phyloP scores from a whole-genome alignment of 139 green algal species.

The Auxenochlorella pyrenoidosa region DNA sequence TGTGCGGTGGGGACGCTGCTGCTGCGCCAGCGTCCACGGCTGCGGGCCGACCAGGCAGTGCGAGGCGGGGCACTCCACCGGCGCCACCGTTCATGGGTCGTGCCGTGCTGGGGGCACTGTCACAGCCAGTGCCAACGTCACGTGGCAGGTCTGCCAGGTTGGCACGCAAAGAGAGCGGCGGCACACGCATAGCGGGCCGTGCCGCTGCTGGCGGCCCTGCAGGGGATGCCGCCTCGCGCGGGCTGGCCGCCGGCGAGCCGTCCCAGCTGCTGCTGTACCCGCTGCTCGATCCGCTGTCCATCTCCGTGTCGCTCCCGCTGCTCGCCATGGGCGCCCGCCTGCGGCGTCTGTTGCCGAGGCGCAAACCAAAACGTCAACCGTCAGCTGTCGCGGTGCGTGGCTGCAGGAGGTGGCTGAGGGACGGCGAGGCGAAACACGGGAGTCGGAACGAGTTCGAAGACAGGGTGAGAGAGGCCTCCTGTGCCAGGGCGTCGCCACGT shows the following conservation, averaged over 20 bases:
- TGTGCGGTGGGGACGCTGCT: neutral
- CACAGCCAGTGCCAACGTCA: neutral
- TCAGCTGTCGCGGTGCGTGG: too few species aligned
- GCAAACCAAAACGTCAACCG: too few species aligned
- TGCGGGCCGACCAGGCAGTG: neutral
- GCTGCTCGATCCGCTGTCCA: neutral
- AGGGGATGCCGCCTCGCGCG: neutral
- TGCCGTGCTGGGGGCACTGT: neutral
- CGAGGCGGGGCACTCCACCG: neutral
- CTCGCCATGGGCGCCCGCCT: too few species aligned
- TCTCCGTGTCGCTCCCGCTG: neutral
- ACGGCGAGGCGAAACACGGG: too few species aligned
- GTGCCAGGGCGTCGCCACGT: too few species aligned
- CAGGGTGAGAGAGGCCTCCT: too few species aligned
- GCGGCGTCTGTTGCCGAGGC: too few species aligned
- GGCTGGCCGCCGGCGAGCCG: neutral
- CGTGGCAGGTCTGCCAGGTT: conserved; percentile 11
- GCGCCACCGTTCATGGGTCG: neutral
- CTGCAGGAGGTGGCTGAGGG: too few species aligned
- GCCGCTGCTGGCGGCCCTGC: neutral
- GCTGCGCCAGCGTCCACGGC: neutral
- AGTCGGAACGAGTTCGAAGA: too few species aligned
- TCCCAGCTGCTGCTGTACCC: neutral
- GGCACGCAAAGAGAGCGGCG: neutral
- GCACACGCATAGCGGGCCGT: neutral